Conservation (phyloP, 202 grass and related monocot species). For the Elaeis oleifera region DNA sequence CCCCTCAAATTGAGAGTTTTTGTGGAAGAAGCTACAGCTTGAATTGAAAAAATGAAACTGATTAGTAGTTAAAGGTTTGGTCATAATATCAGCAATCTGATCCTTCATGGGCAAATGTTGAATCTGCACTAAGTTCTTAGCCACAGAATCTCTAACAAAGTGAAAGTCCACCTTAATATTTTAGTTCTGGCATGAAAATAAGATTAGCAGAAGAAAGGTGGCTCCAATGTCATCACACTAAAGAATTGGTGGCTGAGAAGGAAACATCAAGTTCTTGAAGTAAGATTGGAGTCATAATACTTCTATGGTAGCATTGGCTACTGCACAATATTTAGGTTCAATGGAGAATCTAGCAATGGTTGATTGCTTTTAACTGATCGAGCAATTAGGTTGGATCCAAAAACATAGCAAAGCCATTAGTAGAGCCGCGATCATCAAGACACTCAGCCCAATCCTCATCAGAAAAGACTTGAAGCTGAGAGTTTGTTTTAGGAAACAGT, state of each 20-base stretch:
- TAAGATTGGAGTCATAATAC: background rate
- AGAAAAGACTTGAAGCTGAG: background rate
- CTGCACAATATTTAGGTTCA: background rate
- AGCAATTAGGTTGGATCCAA: slow-evolving; percentile 1
- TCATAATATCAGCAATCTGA: too few relatives aligned
- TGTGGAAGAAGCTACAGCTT: too few relatives aligned
- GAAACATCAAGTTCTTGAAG: background rate
- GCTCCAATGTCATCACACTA: slow-evolving; percentile 8
- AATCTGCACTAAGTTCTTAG: too few relatives aligned
- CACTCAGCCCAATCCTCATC: background rate
- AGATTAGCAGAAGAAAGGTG: too few relatives aligned
- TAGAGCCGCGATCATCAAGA: background rate
- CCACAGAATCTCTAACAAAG: too few relatives aligned
- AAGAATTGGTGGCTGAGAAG: background rate
- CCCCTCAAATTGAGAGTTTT: too few relatives aligned
- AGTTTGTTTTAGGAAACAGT: too few relatives aligned
- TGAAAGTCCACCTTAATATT: too few relatives aligned
- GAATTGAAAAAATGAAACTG: too few relatives aligned
- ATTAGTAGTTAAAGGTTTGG: too few relatives aligned
- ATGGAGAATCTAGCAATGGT: background rate
- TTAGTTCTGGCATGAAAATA: too few relatives aligned
- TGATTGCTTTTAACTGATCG: background rate
- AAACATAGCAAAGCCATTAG: background rate
- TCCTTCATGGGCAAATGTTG: too few relatives aligned
- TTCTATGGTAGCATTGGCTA: slow-evolving; percentile 1